Percentiles rank a stretch among this genome's conserved stretches.
Evolutionary conservation across 495 filamentous ascomycete genomes (phyloP).

Genomic region (Chlorociboria aeruginascens): DNA sequence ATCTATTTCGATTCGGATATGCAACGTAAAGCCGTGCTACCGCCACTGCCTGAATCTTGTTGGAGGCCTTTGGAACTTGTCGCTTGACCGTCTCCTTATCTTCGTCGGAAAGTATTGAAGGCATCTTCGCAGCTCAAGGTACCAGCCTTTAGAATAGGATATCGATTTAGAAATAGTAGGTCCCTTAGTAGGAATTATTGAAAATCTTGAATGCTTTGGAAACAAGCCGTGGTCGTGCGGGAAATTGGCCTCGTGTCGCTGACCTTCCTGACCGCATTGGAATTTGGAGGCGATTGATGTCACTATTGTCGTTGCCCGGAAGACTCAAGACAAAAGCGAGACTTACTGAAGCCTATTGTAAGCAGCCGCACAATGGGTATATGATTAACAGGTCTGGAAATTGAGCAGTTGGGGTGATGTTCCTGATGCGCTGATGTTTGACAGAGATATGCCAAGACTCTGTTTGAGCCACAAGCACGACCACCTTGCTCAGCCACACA

Average conservation of each 20-base stretch:
- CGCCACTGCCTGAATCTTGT: conserved; percentile 91
- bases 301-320: not conserved
- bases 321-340: not conserved
- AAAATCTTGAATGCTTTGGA: conserved; percentile 7
- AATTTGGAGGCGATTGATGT: not conserved
- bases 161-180: too few species aligned
- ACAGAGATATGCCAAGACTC: too few species aligned
- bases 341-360: not conserved
- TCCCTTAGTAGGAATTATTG: too few species aligned
- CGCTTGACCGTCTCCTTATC: conserved; percentile 92
- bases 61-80: conserved; percentile 77
- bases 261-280: conserved; percentile 14
- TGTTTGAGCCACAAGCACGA: too few species aligned
- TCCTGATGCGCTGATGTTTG: too few species aligned
- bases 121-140: conserved; percentile 42
- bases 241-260: conserved; percentile 13
- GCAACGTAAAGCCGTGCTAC: conserved; percentile 92
- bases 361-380: not conserved
- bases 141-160: too few species aligned
- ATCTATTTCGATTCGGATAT: conserved; percentile 74
- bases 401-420: too few species aligned
- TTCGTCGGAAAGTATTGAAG: conserved; percentile 76
- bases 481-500: too few species aligned
- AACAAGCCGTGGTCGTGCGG: conserved; percentile 15
- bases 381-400: not conserved